Percentiles rank a stretch among this genome's conserved stretches.
Evolutionary conservation across 2,329 filamentous ascomycete species (phyloP).

Genomic region (Fusarium irregulare): DNA sequence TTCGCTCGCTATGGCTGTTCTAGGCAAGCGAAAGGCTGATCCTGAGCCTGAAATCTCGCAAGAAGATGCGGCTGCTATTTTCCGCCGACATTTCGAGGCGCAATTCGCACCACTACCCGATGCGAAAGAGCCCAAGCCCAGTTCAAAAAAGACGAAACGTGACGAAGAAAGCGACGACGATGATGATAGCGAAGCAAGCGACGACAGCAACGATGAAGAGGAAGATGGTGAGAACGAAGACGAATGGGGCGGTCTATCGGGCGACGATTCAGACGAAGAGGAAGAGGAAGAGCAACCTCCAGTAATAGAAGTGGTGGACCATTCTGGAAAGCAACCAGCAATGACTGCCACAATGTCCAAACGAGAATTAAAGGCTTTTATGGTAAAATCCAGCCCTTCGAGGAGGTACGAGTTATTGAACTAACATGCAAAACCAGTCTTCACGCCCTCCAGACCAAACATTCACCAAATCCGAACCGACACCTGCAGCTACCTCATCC

Average conservation of each 20-base stretch:
- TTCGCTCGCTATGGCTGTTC: slow-evolving; percentile 53
- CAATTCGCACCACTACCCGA: slow-evolving; percentile 79
- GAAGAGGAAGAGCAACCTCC: slow-evolving; percentile 43
- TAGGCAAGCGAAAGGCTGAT: slow-evolving; percentile 63
- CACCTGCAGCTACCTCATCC: slow-evolving; percentile 40
- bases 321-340: slow-evolving; percentile 58
- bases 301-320: slow-evolving; percentile 71
- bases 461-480: slow-evolving; percentile 28
- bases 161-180: slow-evolving; percentile 43
- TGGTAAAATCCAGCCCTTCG: slow-evolving; percentile 59
- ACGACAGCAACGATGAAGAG: slow-evolving; percentile 40
- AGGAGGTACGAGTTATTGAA: not conserved
- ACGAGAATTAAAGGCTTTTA: slow-evolving; percentile 80
- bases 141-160: slow-evolving; percentile 46
- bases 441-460: slow-evolving; percentile 61
- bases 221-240: slow-evolving; percentile 39
- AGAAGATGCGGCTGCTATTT: slow-evolving; percentile 76
- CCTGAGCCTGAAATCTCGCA: slow-evolving; percentile 49
- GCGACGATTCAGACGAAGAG: slow-evolving; percentile 37
- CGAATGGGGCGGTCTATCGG: slow-evolving; percentile 48
- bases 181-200: slow-evolving; percentile 53
- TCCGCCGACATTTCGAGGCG: slow-evolving; percentile 87
- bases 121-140: slow-evolving; percentile 40
- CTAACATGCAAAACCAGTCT: slow-evolving; percentile 50
- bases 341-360: slow-evolving; percentile 65